phyloP scores from a whole-genome alignment of 2,329 filamentous ascomycete species.

The Dactylonectria macrodidyma region DNA sequence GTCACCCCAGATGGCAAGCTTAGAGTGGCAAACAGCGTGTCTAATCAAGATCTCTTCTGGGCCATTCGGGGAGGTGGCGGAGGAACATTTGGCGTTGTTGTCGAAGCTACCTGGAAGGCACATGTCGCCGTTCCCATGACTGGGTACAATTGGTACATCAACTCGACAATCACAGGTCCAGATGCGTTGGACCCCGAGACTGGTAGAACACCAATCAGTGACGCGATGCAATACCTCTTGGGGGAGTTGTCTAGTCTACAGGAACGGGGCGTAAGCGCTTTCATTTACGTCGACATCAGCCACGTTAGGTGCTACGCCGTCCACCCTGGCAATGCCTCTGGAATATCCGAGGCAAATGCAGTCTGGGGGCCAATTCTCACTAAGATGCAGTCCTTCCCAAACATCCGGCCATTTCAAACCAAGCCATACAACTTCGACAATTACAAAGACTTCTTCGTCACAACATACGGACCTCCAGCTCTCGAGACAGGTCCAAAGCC shows the following conservation, averaged over 20 bases:
- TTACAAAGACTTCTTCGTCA: constrained; percentile 2
- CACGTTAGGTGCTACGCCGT: background rate
- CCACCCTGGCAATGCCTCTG: background rate
- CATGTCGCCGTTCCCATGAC: constrained; percentile 13
- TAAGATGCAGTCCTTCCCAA: background rate
- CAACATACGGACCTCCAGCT: background rate
- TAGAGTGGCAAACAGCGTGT: background rate
- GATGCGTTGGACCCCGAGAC: background rate
- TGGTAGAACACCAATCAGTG: background rate
- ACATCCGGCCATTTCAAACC: background rate
- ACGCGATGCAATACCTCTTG: background rate
- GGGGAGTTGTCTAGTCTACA: background rate
- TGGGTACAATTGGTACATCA: constrained; percentile 18
- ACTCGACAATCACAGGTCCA: constrained; percentile 14
- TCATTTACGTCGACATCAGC: background rate
- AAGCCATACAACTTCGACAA: background rate
- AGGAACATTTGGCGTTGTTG: constrained; percentile 4
- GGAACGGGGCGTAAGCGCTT: background rate
- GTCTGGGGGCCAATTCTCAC: background rate
- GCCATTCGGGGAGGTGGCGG: background rate
- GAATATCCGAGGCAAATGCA: background rate
- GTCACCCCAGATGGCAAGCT: constrained; percentile 14
- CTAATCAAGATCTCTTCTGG: background rate
- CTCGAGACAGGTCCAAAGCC: background rate
- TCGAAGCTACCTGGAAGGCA: constrained; percentile 18